These are phyloP conservation scores for Camellia oleifera DNA, from an alignment of 179 eudicot genomes.

Conservation along the genomic window DNA sequence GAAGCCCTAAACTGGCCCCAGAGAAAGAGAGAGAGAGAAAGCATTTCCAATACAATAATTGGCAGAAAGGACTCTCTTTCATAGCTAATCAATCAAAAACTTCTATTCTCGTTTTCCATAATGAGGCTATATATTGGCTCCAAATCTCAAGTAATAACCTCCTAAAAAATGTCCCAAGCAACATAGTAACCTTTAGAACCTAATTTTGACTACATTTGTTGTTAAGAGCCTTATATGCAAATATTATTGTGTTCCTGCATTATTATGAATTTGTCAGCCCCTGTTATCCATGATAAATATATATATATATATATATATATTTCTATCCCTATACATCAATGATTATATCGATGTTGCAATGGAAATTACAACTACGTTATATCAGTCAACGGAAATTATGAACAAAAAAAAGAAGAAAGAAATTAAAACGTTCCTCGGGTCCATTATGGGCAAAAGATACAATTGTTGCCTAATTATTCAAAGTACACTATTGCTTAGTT, in stretches of 20 bases:
- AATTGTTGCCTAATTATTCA: not conserved
- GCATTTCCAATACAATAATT: no score
- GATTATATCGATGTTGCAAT: not conserved
- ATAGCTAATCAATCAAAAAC: no score
- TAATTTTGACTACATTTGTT: no score
- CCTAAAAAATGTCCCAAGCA: not conserved
- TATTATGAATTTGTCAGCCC: not conserved
- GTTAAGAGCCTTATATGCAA: not conserved
- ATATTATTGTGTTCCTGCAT: not conserved
- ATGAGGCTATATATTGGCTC: not conserved
- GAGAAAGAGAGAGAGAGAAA: no score
- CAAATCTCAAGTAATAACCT: not conserved
- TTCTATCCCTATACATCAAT: not conserved
- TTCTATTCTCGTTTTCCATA: not conserved
- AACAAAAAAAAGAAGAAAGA: not conserved
- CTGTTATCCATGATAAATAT: no score
- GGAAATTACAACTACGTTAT: not conserved
- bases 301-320: not conserved
- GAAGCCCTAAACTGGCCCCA: no score
- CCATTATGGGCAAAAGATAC: not conserved
- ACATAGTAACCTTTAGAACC: not conserved
- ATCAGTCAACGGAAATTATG: not conserved
- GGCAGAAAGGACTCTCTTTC: no score
- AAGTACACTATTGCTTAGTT: not conserved
- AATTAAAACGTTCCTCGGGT: not conserved